These are phyloP conservation scores for Brachypodium distachyon DNA, from an alignment of 202 grass and related monocot species.

Conservation along the genomic window DNA sequence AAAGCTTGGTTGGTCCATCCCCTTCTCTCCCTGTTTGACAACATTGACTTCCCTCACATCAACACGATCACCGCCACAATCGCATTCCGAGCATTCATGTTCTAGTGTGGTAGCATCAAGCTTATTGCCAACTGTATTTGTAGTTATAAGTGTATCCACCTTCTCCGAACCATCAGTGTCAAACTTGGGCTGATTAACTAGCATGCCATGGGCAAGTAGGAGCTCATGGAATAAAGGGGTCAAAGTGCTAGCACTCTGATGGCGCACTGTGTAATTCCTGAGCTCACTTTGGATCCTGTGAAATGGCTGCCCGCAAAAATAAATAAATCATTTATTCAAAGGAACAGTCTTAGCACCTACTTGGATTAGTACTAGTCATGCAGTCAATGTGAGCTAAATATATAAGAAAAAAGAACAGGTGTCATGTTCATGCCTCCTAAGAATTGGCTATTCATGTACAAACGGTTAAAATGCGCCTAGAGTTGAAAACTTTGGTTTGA, in stretches of 20 bases:
- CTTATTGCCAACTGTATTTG: not conserved
- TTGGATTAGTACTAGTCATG: too few relatives aligned
- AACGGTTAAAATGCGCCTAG: not conserved
- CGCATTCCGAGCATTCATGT: slow-evolving; percentile 20
- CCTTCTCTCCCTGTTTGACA: slow-evolving; percentile 2
- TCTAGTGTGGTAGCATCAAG: not conserved
- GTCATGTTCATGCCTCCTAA: not conserved
- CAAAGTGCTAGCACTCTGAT: slow-evolving; percentile 22
- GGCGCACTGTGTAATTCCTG: slow-evolving; percentile 51
- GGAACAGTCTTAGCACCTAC: not conserved
- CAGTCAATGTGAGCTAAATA: not conserved
- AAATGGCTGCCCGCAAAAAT: slow-evolving; percentile 43
- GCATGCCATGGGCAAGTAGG: slow-evolving; percentile 35
- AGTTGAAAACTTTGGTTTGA: not conserved
- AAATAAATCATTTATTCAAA: not conserved
- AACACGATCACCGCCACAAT: slow-evolving; percentile 8
- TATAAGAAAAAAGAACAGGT: not conserved
- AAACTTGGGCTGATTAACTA: slow-evolving; percentile 34
- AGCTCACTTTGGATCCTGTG: slow-evolving; percentile 59
- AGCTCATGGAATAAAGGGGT: slow-evolving; percentile 45
- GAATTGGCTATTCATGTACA: not conserved
- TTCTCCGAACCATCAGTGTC: slow-evolving; percentile 16
- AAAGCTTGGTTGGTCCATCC: slow-evolving; percentile 8
- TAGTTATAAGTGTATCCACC: slow-evolving; percentile 11
- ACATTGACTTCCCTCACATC: not conserved